Conservation (phyloP, 345 rosid species). For the Psidium guajava region DNA sequence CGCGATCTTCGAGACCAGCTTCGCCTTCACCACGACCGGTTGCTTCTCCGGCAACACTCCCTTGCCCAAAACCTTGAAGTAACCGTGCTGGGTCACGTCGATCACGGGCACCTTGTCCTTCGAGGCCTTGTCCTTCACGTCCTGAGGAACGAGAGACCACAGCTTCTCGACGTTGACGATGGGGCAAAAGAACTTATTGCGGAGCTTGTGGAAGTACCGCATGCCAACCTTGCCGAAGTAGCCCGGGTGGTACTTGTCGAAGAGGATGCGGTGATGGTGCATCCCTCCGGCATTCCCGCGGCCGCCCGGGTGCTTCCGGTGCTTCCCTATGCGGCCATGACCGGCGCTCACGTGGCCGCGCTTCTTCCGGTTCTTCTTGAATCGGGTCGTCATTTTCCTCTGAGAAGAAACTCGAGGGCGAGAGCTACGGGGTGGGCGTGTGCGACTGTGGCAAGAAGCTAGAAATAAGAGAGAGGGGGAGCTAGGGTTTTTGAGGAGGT, state of each 20-base stretch:
- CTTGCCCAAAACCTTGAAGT: conserved; percentile 47
- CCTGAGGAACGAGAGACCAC: conserved; percentile 53
- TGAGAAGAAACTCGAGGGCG: background rate
- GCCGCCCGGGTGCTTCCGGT: conserved; percentile 66
- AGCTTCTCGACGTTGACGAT: conserved; percentile 62
- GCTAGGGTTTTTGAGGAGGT: conserved; percentile 2
- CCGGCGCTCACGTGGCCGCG: conserved; percentile 76
- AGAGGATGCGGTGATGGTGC: conserved; percentile 69
- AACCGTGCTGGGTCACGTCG: conserved; percentile 53
- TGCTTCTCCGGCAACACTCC: conserved; percentile 39
- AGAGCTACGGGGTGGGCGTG: background rate
- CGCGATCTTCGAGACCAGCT: conserved; percentile 48
- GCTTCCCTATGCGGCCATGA: conserved; percentile 72
- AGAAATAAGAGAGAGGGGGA: background rate
- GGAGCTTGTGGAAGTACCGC: conserved; percentile 55
- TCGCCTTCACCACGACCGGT: conserved; percentile 53
- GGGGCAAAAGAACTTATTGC: conserved; percentile 53
- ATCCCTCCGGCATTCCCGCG: conserved; percentile 55
- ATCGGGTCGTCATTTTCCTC: conserved; percentile 18
- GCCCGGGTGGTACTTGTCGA: conserved; percentile 75
- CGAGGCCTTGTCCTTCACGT: conserved; percentile 36
- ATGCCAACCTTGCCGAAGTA: conserved; percentile 48
- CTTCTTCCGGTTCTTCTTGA: conserved; percentile 58
- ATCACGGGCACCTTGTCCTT: conserved; percentile 43
- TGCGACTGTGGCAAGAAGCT: background rate